Evolutionary conservation across 1,284 basidiomycete species (phyloP).

Genomic region (Sporisorium graminicola): DNA sequence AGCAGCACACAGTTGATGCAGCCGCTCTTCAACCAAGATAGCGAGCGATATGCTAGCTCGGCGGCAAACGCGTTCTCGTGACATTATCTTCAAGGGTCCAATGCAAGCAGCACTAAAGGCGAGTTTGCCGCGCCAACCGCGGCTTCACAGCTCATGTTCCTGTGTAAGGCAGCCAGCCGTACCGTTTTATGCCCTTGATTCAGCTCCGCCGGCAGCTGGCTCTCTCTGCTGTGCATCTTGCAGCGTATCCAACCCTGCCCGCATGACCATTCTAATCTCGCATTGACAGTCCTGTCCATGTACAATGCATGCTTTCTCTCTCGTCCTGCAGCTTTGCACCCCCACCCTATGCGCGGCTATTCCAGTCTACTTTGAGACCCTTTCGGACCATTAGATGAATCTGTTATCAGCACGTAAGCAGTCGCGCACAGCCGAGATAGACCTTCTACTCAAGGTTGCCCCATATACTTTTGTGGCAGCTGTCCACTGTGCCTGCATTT

Average conservation of each 20-base stretch:
- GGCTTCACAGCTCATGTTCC: constrained; percentile 11
- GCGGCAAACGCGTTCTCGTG: constrained; percentile 14
- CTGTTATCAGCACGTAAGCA: neutral
- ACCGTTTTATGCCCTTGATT: neutral
- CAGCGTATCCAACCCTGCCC: neutral
- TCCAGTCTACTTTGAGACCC: neutral
- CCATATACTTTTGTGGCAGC: too few relatives aligned
- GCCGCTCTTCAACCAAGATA: neutral
- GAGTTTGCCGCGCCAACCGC: constrained; percentile 17
- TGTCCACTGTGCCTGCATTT: neutral
- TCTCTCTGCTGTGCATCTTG: constrained; percentile 3
- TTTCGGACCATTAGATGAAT: neutral
- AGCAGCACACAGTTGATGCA: too few relatives aligned
- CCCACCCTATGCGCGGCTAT: neutral
- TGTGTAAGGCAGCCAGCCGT: neutral
- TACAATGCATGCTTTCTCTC: neutral
- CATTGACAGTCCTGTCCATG: neutral
- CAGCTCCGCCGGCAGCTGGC: constrained; percentile 14
- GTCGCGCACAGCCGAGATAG: neutral
- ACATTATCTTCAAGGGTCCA: constrained; percentile 1
- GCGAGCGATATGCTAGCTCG: neutral
- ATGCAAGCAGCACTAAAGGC: neutral
- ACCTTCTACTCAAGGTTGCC: too few relatives aligned
- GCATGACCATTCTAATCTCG: constrained; percentile 11
- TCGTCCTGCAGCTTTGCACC: neutral